Base-by-base conservation (phyloP, 768 basidiomycete species). In the Paxillus rubicundulus region DNA sequence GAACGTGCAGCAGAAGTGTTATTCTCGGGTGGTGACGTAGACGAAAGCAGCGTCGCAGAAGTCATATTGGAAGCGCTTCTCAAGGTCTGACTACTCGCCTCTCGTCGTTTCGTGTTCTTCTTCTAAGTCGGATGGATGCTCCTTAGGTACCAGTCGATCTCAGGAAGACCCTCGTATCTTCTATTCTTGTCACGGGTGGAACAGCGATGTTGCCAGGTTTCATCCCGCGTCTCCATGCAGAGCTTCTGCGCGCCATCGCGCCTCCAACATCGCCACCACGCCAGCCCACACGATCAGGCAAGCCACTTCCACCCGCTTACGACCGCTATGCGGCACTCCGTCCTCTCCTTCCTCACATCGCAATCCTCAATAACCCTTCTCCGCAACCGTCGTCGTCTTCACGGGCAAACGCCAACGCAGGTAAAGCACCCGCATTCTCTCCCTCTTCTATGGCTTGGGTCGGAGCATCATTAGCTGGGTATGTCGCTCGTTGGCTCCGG, bases 401-500 rank as follows among this genome's bases (percentile, higher is more conserved):
- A 33, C 72, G 81, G 41, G 83, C 83, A 3, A 73, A 66, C 17
- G 77, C 76, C 0, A 86, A 85, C 56, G 85, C 84, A 2, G 95
- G 93, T 2, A 87, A 83, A 59, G 93, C 92, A 0, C 95, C 96
- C 0, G 87, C 89, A 0, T 98, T 96, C 71, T 73, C 85, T 4
- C 88, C 93, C 1, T 83, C 85, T 1, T 76, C 84, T 32, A 76
- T 95, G 71, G 79, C 87, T 0, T 99, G 96, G 96, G 84, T 99
- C 10, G 96, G 96, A 4, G 96, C 92, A 0, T 93, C 91, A 18
- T 66, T 98, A 17, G 92, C 94, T 2, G 96, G 95, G 87, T 93
- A 69, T 57, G 85, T 77, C 33, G 10, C 24, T n/a, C 45, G 21
- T 44, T 24, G 14, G 24, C 34, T 32, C 18, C 24, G 36, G 24